A percentile compares a stretch with the other conserved stretches of the same genome.
Evolutionary conservation across 2,329 filamentous ascomycete species (phyloP).

Genomic region (Cladosporium velox): DNA sequence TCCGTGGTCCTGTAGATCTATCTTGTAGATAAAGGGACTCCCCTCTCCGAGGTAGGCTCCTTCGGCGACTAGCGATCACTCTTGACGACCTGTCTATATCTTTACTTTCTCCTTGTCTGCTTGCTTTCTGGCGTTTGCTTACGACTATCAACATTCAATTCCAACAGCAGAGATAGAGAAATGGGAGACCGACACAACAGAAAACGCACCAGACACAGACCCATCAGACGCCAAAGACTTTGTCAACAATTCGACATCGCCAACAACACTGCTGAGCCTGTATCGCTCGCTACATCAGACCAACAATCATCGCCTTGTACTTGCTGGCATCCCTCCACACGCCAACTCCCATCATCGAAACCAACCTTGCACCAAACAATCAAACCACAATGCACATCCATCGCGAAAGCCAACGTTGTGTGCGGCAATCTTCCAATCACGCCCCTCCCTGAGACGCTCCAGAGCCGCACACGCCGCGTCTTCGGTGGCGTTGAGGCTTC

Average conservation of each 20-base stretch:
- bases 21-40: constrained; percentile 14
- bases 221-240: constrained; percentile 14
- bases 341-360: not conserved
- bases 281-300: not conserved
- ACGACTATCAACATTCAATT: not conserved
- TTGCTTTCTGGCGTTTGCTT: not conserved
- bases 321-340: constrained; percentile 10
- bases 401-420: not conserved
- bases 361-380: not conserved
- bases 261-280: not conserved
- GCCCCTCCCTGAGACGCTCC: constrained; percentile 7
- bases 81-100: not conserved
- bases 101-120: not conserved
- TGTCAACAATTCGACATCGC: not conserved
- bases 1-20: not conserved
- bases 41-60: constrained; percentile 19
- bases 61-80: not conserved
- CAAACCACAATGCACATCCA: not conserved
- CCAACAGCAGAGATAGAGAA: not conserved
- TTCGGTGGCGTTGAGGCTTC: constrained; percentile 42
- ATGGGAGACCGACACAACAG: constrained; percentile 21
- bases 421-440: not conserved
- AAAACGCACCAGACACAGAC: constrained; percentile 19
- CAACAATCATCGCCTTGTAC: not conserved
- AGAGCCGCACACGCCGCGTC: constrained; percentile 33